Evolutionary conservation across 2,329 filamentous ascomycete genomes (phyloP).

Genomic region (Cladophialophora carrionii): DNA sequence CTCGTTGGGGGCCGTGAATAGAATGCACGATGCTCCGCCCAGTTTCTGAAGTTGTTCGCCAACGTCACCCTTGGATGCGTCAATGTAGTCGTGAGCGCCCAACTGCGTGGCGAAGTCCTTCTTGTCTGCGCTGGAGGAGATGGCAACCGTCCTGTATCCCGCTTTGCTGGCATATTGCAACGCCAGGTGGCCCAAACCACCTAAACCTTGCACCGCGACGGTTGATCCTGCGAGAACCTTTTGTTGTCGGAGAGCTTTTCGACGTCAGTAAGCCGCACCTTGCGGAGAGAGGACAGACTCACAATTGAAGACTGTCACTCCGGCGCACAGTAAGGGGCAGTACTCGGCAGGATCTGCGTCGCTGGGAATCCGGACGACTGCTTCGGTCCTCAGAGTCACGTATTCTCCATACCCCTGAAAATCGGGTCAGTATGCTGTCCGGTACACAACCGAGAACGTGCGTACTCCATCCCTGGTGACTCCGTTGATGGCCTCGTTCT

Average conservation of each 20-base stretch:
- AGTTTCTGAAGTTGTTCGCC: conserved; percentile 44
- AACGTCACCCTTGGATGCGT: conserved; percentile 46
- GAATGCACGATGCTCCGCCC: conserved; percentile 42
- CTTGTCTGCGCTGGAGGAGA: conserved; percentile 56
- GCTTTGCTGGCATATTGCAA: conserved; percentile 58
- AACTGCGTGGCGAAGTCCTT: conserved; percentile 58
- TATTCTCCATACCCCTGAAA: conserved; percentile 58
- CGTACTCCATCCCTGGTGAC: conserved; percentile 60
- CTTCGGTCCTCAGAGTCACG: conserved; percentile 45
- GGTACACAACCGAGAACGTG: background rate
- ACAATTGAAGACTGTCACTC: conserved; percentile 58
- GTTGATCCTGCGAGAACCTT: conserved; percentile 50
- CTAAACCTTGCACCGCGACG: conserved; percentile 58
- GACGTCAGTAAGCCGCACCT: background rate
- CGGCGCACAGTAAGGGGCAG: conserved; percentile 54
- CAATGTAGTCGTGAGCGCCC: conserved; percentile 59
- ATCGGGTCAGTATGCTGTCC: background rate
- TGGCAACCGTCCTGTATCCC: conserved; percentile 57
- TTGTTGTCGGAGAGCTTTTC: conserved; percentile 52
- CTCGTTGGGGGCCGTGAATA: conserved; percentile 46
- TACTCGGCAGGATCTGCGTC: conserved; percentile 52
- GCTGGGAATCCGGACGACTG: conserved; percentile 52
- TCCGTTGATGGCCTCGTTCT: conserved; percentile 66
- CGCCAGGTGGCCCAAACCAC: conserved; percentile 58
- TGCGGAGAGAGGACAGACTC: conserved; percentile 6